Evolutionary conservation across 2,329 filamentous ascomycete species (phyloP).

Genomic region (Juglanconis juglandina): DNA sequence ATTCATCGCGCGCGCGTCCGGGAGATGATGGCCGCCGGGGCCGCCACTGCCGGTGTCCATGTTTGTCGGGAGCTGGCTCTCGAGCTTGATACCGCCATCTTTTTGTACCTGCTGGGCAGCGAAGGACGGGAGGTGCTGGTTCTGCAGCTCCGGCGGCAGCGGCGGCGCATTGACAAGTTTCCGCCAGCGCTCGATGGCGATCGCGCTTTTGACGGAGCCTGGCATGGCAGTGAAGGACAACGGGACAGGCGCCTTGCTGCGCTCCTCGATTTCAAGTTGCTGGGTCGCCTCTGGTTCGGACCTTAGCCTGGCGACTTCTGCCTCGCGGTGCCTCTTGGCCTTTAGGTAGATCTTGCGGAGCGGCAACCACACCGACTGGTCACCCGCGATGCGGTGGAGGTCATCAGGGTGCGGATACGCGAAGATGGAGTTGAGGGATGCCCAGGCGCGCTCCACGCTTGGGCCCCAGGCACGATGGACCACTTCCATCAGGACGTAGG

Average conservation of each 20-base stretch:
- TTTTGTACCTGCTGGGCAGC: not conserved
- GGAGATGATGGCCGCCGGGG: constrained; percentile 6
- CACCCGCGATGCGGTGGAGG: constrained; percentile 41
- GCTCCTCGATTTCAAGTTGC: constrained; percentile 47
- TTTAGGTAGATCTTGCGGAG: constrained; percentile 52
- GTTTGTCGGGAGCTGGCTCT: not conserved
- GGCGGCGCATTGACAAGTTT: constrained; percentile 37
- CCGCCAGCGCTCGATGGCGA: constrained; percentile 52
- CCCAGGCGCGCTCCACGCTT: constrained; percentile 27
- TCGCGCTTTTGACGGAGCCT: constrained; percentile 41
- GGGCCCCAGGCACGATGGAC: constrained; percentile 40
- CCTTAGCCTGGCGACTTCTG: constrained; percentile 47
- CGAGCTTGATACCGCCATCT: not conserved
- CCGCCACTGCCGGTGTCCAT: constrained; percentile 10
- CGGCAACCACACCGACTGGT: constrained; percentile 50
- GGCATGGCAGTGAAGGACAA: constrained; percentile 47
- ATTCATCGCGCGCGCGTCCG: constrained; percentile 19
- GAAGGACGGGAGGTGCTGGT: not conserved
- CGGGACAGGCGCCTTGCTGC: constrained; percentile 36
- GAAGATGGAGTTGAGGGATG: constrained; percentile 28
- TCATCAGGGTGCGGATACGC: constrained; percentile 35
- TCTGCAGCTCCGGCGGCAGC: constrained; percentile 15
- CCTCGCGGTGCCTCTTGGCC: constrained; percentile 48
- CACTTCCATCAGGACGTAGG: constrained; percentile 52
- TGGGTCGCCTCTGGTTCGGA: constrained; percentile 46